phyloP scores from a whole-genome alignment of 2,329 filamentous ascomycete genomes.

The Penicillium sp. region DNA sequence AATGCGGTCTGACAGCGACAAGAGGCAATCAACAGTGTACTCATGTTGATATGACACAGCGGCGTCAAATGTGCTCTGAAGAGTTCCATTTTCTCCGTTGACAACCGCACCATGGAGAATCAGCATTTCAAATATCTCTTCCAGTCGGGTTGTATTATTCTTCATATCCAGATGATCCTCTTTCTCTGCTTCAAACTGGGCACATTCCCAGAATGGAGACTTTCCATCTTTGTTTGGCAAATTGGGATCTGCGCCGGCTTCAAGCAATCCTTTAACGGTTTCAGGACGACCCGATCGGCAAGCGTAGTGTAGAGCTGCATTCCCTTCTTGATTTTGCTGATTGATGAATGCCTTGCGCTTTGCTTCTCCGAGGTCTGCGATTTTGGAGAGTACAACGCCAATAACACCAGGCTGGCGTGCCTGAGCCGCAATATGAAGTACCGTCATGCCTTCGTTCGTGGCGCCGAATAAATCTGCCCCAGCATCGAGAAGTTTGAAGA shows the following conservation, averaged over 20 bases:
- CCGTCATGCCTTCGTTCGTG: slow-evolving; percentile 14
- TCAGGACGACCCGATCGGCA: slow-evolving; percentile 17
- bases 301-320: slow-evolving; percentile 18
- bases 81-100: too few species aligned
- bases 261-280: slow-evolving; percentile 6
- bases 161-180: neutral
- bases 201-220: slow-evolving; percentile 1
- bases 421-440: slow-evolving; percentile 17
- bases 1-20: too few species aligned
- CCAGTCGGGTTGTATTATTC: neutral
- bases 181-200: slow-evolving; percentile 5
- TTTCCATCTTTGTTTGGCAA: neutral
- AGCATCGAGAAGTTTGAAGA: slow-evolving; percentile 14
- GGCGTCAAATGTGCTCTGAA: too few species aligned
- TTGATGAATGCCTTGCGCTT: slow-evolving; percentile 8
- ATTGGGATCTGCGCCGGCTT: slow-evolving; percentile 9
- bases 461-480: slow-evolving; percentile 10
- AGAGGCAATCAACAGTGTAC: too few species aligned
- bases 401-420: slow-evolving; percentile 13
- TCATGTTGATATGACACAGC: too few species aligned
- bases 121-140: too few species aligned
- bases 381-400: slow-evolving; percentile 5
- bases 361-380: neutral
- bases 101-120: too few species aligned
- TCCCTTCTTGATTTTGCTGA: slow-evolving; percentile 7